These are phyloP conservation scores for Planoprotostelium fungivorum DNA, from an alignment of 78 protist genomes.

Conservation along the genomic window DNA sequence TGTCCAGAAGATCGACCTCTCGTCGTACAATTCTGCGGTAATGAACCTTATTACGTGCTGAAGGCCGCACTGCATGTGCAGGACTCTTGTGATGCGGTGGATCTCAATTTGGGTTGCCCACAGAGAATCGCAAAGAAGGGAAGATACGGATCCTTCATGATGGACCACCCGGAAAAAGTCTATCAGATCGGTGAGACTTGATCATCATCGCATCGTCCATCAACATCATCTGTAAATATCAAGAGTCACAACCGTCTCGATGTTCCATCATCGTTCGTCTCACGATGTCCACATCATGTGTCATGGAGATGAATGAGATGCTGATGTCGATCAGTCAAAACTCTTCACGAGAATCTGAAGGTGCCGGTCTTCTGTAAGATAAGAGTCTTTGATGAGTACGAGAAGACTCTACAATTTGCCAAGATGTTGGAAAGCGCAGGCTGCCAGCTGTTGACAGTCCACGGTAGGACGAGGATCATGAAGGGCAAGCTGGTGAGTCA, in stretches of 20 bases:
- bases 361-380: constrained; percentile 67
- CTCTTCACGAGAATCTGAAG: constrained; percentile 29
- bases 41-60: constrained; percentile 68
- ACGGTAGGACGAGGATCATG: constrained; percentile 55
- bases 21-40: constrained; percentile 76
- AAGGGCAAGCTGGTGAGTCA: constrained; percentile 5
- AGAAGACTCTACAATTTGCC: constrained; percentile 57
- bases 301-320: neutral
- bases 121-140: constrained; percentile 61
- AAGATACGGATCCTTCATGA: constrained; percentile 53
- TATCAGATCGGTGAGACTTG: constrained; percentile 1
- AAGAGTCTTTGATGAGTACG: constrained; percentile 27
- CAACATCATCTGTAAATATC: neutral
- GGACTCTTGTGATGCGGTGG: constrained; percentile 57
- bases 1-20: constrained; percentile 70
- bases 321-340: constrained; percentile 39
- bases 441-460: constrained; percentile 62
- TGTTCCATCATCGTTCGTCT: too few species aligned
- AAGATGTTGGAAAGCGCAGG: constrained; percentile 54
- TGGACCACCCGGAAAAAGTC: constrained; percentile 45
- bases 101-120: constrained; percentile 72
- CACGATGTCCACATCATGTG: neutral
- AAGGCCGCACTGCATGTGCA: constrained; percentile 57
- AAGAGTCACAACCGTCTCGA: too few species aligned
- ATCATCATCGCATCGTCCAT: neutral